A percentile compares a stretch with the other conserved stretches of the same genome.
Evolutionary conservation across 768 basidiomycete species (phyloP).

Genomic region (Dacryopinax primogenitus): DNA sequence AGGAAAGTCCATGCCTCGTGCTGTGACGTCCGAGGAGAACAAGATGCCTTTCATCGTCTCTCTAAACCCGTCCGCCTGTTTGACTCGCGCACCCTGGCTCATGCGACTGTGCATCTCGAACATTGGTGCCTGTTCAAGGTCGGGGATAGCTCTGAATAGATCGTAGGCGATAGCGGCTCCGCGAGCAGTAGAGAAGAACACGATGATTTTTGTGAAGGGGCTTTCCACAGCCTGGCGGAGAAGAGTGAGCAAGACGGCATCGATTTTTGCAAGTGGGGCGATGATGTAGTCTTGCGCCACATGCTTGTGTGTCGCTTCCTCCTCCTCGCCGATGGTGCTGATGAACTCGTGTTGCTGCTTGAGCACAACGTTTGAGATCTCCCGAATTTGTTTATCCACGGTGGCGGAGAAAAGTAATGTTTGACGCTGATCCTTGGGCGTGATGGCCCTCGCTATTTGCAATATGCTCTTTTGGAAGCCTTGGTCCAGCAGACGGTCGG

Average conservation of each 20-base stretch:
- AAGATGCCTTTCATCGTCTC: constrained; percentile 35
- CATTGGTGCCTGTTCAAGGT: constrained; percentile 22
- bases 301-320: constrained; percentile 49
- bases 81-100: constrained; percentile 37
- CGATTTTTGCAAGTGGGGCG: constrained; percentile 31
- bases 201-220: constrained; percentile 35
- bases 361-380: constrained; percentile 32
- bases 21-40: constrained; percentile 45
- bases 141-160: constrained; percentile 23
- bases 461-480: constrained; percentile 29
- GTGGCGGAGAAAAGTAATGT: constrained; percentile 36
- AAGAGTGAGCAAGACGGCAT: constrained; percentile 35
- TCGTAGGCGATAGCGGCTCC: constrained; percentile 36
- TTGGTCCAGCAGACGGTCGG: constrained; percentile 32
- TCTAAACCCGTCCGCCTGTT: constrained; percentile 40
- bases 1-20: constrained; percentile 58
- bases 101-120: constrained; percentile 48
- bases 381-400: constrained; percentile 31
- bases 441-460: constrained; percentile 21
- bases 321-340: constrained; percentile 45
- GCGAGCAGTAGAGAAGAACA: constrained; percentile 57
- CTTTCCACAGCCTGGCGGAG: constrained; percentile 27
- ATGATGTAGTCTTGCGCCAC: constrained; percentile 41
- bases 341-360: constrained; percentile 34
- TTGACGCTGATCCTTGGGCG: constrained; percentile 18